Percentiles rank a stretch among this genome's conserved stretches.
Conservation (phyloP, 108 stramenopile species). For the Pseudonitzschia multistriata region DNA sequence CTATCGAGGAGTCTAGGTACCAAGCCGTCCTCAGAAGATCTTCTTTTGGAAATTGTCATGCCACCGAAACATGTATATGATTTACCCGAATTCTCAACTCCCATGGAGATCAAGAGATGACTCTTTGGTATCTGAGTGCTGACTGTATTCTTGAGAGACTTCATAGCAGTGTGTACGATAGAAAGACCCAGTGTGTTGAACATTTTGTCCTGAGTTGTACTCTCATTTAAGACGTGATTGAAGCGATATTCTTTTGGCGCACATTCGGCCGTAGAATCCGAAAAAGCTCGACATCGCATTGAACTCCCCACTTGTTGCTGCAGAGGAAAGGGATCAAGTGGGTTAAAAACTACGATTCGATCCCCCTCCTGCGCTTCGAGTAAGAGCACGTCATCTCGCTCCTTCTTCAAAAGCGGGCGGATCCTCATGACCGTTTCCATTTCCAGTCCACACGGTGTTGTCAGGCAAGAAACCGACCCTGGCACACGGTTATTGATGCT, state of each 20-base stretch:
- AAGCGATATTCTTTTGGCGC: slow-evolving; percentile 35
- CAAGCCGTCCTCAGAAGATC: slow-evolving; percentile 39
- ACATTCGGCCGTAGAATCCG: slow-evolving; percentile 25
- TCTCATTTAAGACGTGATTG: slow-evolving; percentile 29
- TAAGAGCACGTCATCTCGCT: slow-evolving; percentile 35
- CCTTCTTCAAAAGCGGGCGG: slow-evolving; percentile 37
- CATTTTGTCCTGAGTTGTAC: slow-evolving; percentile 39
- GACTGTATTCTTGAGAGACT: slow-evolving; percentile 17
- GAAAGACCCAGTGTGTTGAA: slow-evolving; percentile 37
- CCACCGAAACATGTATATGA: slow-evolving; percentile 46
- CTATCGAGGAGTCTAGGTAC: slow-evolving; percentile 49
- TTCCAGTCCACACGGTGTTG: slow-evolving; percentile 20
- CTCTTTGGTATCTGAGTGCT: slow-evolving; percentile 14
- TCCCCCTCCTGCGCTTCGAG: slow-evolving; percentile 16
- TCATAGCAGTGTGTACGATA: slow-evolving; percentile 29
- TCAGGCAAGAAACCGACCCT: slow-evolving; percentile 4
- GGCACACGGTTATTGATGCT: slow-evolving; percentile 1
- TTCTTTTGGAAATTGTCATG: slow-evolving; percentile 29
- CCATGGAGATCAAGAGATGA: slow-evolving; percentile 49
- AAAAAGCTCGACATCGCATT: slow-evolving; percentile 10
- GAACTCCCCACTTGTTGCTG: background rate
- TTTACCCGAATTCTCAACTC: slow-evolving; percentile 46
- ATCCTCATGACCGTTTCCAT: slow-evolving; percentile 38
- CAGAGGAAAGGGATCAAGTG: slow-evolving; percentile 5
- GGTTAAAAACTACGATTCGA: slow-evolving; percentile 20